phyloP scores from a whole-genome alignment of 2,329 filamentous ascomycete genomes.

The Exserohilum turcica region DNA sequence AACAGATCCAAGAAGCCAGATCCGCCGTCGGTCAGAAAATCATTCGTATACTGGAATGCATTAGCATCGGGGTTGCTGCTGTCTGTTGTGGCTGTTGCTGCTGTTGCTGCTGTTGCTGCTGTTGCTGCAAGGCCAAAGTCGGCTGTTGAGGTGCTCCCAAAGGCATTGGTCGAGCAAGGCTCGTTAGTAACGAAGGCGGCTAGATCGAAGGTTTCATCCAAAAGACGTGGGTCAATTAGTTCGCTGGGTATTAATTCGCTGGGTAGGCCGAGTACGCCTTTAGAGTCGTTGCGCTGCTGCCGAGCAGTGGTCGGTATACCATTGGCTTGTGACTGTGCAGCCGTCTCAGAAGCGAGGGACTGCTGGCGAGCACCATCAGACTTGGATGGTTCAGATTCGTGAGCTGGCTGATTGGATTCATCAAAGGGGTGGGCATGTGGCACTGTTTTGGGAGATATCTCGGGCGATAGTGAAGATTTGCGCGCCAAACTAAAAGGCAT shows the following conservation, averaged over 20 bases:
- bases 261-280: slow-evolving; percentile 12
- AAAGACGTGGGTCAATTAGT: slow-evolving; percentile 4
- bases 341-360: not conserved
- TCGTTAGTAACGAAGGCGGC: not conserved
- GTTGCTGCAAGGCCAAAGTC: not conserved
- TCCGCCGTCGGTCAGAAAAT: not conserved
- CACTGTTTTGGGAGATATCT: not conserved
- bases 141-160: not conserved
- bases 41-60: not conserved
- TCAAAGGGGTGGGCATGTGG: not conserved
- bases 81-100: no score
- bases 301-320: not conserved
- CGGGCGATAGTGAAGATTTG: slow-evolving; percentile 8
- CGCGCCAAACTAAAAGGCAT: no score
- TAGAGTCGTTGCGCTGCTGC: slow-evolving; percentile 5
- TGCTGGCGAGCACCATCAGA: not conserved
- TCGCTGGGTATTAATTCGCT: no score
- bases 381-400: not conserved
- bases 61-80: not conserved
- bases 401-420: not conserved
- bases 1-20: not conserved
- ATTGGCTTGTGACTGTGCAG: slow-evolving; percentile 4
- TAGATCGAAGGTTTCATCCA: slow-evolving; percentile 8
- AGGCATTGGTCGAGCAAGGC: not conserved
- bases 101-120: no score